phyloP scores from a whole-genome alignment of 139 green algal species.

The Tetradesmus lagerheimii region DNA sequence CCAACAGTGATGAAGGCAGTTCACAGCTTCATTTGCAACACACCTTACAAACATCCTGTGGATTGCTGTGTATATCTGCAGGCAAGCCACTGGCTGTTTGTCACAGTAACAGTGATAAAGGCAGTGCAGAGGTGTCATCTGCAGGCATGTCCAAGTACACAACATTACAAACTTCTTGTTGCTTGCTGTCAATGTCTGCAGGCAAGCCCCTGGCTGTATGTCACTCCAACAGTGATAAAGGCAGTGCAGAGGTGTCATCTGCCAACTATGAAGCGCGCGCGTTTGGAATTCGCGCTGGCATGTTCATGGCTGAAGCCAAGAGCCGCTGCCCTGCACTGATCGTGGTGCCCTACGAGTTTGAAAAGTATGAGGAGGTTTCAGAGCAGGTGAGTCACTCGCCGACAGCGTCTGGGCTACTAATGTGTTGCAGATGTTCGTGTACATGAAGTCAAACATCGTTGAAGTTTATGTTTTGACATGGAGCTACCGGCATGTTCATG shows the following conservation, averaged over 20 bases:
- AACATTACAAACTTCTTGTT: not conserved
- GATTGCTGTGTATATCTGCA: no score
- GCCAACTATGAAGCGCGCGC: slow-evolving; percentile 93
- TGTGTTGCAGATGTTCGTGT: no score
- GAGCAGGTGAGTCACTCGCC: slow-evolving; percentile 29
- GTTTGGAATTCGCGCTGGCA: slow-evolving; percentile 73
- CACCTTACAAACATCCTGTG: no score
- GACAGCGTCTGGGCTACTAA: not conserved
- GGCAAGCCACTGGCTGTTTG: not conserved
- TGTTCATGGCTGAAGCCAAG: slow-evolving; percentile 92
- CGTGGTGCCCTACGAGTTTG: slow-evolving; percentile 97
- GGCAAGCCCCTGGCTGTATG: not conserved
- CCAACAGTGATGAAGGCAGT: slow-evolving; percentile 77
- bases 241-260: slow-evolving; percentile 89
- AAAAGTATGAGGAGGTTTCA: slow-evolving; percentile 88
- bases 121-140: no score
- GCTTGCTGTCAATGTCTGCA: not conserved
- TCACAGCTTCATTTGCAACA: no score
- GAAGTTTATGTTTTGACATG: no score
- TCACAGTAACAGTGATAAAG: not conserved
- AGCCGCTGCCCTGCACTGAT: slow-evolving; percentile 90
- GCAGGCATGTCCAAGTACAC: no score
- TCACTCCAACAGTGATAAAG: slow-evolving; percentile 71
- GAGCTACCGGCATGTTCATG: slow-evolving; percentile 92
- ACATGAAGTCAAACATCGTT: no score